phyloP scores from a whole-genome alignment of 129 eudicot species.

The Smallanthus sonchifolius region DNA sequence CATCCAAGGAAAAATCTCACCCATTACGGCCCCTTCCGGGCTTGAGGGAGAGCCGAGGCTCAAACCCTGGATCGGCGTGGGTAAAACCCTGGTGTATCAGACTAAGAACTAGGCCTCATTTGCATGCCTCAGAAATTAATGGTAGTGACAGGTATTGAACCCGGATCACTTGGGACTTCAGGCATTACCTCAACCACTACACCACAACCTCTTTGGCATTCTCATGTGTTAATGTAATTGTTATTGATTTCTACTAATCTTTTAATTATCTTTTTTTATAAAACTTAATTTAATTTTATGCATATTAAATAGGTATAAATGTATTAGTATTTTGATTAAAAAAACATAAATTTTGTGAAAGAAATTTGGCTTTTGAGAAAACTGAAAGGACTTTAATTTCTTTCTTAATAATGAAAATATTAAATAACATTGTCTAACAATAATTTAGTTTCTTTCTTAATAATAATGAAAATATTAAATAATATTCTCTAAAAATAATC shows the following conservation, averaged over 20 bases:
- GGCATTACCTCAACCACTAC: too few species aligned
- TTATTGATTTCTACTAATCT: neutral
- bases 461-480: neutral
- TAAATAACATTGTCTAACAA: neutral
- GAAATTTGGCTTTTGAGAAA: conserved; percentile 7
- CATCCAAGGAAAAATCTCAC: too few species aligned
- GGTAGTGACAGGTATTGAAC: too few species aligned
- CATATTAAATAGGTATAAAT: neutral
- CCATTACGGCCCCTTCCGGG: too few species aligned
- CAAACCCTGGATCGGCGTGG: too few species aligned
- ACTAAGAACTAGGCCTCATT: too few species aligned
- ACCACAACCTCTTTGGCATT: too few species aligned
- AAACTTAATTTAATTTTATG: neutral
- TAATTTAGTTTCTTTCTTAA: neutral
- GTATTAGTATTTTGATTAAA: neutral
- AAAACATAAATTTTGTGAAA: neutral
- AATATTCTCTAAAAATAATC: neutral
- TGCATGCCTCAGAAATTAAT: too few species aligned
- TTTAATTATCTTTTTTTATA: neutral
- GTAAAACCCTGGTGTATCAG: too few species aligned
- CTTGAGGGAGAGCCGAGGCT: too few species aligned
- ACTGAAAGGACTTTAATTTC: conserved; percentile 2
- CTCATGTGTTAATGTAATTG: neutral
- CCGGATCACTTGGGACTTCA: too few species aligned
- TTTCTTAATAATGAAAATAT: neutral